Conservation (phyloP, 2,329 filamentous ascomycete species). For the Fusarium virguliforme region DNA sequence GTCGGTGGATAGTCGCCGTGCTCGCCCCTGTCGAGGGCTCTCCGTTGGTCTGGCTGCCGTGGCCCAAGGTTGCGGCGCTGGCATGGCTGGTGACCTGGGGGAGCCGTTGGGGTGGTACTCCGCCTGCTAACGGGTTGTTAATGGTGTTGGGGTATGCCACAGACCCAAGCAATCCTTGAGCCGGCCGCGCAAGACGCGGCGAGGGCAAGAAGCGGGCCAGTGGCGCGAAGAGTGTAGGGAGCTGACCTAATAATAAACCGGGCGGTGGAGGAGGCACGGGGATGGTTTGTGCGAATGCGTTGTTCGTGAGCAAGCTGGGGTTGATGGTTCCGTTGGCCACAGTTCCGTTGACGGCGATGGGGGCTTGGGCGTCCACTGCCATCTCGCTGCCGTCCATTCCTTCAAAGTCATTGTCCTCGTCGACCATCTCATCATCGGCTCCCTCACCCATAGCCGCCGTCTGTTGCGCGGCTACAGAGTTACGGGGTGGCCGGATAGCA, state of each 20-base stretch:
- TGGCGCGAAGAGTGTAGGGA: conserved; percentile 41
- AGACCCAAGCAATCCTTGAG: conserved; percentile 40
- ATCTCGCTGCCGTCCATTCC: conserved; percentile 60
- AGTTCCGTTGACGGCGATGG: conserved; percentile 46
- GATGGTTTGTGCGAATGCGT: conserved; percentile 45
- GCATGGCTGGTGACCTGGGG: conserved; percentile 40
- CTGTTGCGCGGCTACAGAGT: conserved; percentile 22
- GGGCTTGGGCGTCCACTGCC: conserved; percentile 55
- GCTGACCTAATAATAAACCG: conserved; percentile 43
- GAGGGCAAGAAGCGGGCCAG: conserved; percentile 39
- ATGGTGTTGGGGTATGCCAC: conserved; percentile 51
- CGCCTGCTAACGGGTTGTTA: conserved; percentile 50
- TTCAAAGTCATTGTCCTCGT: conserved; percentile 64
- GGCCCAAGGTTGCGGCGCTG: conserved; percentile 52
- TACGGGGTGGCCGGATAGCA: conserved; percentile 24
- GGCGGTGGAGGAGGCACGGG: conserved; percentile 52
- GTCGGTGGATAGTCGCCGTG: conserved; percentile 57
- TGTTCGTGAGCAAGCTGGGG: conserved; percentile 26
- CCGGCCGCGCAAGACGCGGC: conserved; percentile 40
- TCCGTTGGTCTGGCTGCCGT: conserved; percentile 46
- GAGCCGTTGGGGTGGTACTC: conserved; percentile 32
- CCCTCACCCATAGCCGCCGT: conserved; percentile 49
- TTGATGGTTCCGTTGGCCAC: conserved; percentile 27
- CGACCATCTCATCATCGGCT: conserved; percentile 62
- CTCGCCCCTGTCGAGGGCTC: conserved; percentile 54